Evolutionary conservation across 805 yeast genomes (phyloP), one percentile per base, ranked within the genome.

Genomic region (Yarrowia osloensis): DNA sequence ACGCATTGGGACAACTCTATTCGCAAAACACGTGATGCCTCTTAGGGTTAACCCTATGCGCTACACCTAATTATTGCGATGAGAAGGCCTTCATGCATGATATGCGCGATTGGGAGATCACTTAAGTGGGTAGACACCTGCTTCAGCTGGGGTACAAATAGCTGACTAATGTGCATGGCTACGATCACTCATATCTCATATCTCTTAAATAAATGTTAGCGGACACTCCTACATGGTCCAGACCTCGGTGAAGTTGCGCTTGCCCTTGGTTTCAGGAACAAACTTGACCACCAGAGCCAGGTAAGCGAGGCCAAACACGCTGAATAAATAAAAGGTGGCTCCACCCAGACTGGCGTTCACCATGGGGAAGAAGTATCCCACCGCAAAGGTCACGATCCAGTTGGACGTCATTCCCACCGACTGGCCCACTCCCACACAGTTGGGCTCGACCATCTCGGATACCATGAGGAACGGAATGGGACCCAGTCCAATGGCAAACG

Each of bases 391-490:
- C 11, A 97, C 89, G 12, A 90, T 71, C 98, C 98, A 94, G 76
- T 94, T 95, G 79, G 90, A 85, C 15, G 91, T 85, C 0, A 95
- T 91, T 13, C 97, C 98, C 81, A 90, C 88, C 74, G 97, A 88
- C 77, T 95, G 99, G 0, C 98, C 98, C 52, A 86, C 81, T 2
- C 93, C 93, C 67, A 86, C 87, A 1, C 94, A 94, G 68, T 86
- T 85, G 1, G 83, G 78, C 69, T 92, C 96, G 0, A 96, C 88
- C n/a, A 94, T 87, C 75, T 95, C 98, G 7, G 96, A 85, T 12
- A 94, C 88, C 65, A 93, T 78, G 71, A 94, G 78, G 78, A 95
- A 94, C 47, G 99, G 99, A 66, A 95, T 92, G 7, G 99, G 99
- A 0, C 99, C 99, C 69, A 92, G 76, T 0, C 99, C 99, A 37